Evolutionary conservation across 805 yeast genomes (phyloP), one percentile per base, ranked within the genome.

Genomic region (Saccharomyces kudriavzevii): DNA sequence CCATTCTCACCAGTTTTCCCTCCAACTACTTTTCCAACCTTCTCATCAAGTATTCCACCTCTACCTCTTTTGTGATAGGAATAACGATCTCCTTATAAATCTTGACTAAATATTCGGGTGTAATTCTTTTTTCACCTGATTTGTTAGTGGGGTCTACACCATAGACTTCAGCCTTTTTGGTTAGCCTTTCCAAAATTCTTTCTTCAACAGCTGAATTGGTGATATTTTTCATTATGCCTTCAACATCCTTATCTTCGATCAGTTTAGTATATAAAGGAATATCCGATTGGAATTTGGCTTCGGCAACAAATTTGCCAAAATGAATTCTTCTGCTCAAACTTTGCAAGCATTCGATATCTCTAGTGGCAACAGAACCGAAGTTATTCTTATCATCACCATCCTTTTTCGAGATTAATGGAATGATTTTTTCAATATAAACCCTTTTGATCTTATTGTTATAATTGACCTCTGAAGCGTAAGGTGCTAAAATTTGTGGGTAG

Each of bases 231-330:
- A 84, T 87, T 49, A 94, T 85, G 0, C 92, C 96, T 11, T 74
- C 73, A 5, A 80, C 71, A 66, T 94, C 96, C 53, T 74, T 77
- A 0, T 76, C 80, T 57, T 73, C 67, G 60, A 94, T 94, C 60
- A 90, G 71, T 60, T 77, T 72, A 1, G 80, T 81, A 73, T 84
- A 89, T 50, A 68, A 69, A 49, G 80, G 87, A 35, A 74, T 77
- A 56, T 91, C 94, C 27, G 76, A 73, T 62, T 77, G 83, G 70
- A 82, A 94, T 71, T 94, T 94, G 47, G 96, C 87, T 69, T 94
- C 99, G 4, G 99, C 99, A 9, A 94, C 99, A 75, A 92, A 94
- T 71, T 87, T 88, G 49, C 99, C 99, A 72, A 92, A 94, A 71
- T 94, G 99, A 60, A 94, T 89, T 67, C 99, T 79, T 63, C 99